These are phyloP conservation scores for Rhazya stricta DNA, from an alignment of 257 asterid species.

Conservation along the genomic window DNA sequence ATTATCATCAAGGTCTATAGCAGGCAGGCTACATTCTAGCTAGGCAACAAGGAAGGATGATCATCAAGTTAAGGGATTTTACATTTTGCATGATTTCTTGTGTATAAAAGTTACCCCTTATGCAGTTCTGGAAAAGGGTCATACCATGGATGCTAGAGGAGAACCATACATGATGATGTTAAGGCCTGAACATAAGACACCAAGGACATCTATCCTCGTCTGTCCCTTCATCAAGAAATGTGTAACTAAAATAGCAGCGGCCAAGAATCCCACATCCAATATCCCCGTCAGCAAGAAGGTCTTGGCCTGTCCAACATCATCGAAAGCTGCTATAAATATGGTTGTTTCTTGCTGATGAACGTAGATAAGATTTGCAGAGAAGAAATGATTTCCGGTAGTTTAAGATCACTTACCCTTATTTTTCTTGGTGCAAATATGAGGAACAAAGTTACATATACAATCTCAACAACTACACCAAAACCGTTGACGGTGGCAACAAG, in stretches of 20 bases:
- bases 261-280: conserved; percentile 48
- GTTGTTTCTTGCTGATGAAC: not conserved
- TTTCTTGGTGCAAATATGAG: conserved; percentile 40
- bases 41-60: too few species aligned
- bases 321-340: too few species aligned
- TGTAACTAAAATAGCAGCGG: conserved; percentile 26
- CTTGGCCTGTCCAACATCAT: conserved; percentile 28
- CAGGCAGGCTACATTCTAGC: too few species aligned
- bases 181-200: conserved; percentile 53
- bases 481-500: conserved; percentile 71
- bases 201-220: conserved; percentile 46
- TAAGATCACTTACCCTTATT: conserved; percentile 27
- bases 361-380: too few species aligned
- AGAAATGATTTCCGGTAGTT: not conserved
- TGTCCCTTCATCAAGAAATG: conserved; percentile 36
- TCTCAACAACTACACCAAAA: conserved; percentile 48
- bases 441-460: conserved; percentile 39
- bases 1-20: too few species aligned
- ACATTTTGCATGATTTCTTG: not conserved
- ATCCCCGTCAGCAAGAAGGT: conserved; percentile 35
- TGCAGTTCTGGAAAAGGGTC: not conserved
- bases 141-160: conserved; percentile 78
- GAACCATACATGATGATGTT: conserved; percentile 79
- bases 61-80: not conserved
- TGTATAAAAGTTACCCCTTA: not conserved